Evolutionary conservation across 257 asterid genomes (phyloP).

Genomic region (Gentiana macrophylla): DNA sequence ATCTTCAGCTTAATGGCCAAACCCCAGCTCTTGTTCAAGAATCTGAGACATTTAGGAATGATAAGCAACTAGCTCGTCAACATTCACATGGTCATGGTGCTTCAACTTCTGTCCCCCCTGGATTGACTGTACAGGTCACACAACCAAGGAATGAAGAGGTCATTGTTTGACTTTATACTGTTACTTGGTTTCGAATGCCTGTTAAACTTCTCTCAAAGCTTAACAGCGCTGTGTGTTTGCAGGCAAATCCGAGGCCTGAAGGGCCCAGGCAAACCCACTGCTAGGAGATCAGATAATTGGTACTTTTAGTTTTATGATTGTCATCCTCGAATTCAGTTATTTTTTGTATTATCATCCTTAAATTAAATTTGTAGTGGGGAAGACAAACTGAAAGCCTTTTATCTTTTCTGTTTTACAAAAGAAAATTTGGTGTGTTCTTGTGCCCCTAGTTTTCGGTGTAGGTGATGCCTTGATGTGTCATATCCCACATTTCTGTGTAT

Average conservation of each 20-base stretch:
- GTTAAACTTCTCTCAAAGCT: conserved; percentile 9
- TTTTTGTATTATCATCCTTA: not conserved
- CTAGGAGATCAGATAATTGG: conserved; percentile 33
- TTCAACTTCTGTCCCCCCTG: conserved; percentile 29
- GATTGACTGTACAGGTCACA: conserved; percentile 21
- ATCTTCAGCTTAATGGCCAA: conserved; percentile 25
- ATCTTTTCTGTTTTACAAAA: too few species aligned
- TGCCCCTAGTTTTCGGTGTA: too few species aligned
- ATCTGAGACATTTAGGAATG: conserved; percentile 27
- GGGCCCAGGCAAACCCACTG: conserved; percentile 24
- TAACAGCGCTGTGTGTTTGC: conserved; percentile 19
- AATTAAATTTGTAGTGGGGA: too few species aligned
- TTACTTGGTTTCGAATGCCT: not conserved
- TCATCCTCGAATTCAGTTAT: too few species aligned
- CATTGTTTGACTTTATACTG: conserved; percentile 5
- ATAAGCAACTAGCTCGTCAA: conserved; percentile 41
- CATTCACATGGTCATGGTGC: conserved; percentile 34
- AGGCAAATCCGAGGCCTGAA: conserved; percentile 33
- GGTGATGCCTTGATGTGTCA: too few species aligned
- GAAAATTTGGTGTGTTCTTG: too few species aligned
- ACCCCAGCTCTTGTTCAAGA: conserved; percentile 33
- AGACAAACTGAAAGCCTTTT: too few species aligned
- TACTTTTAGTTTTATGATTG: conserved; percentile 7
- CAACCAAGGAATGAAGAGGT: conserved; percentile 71
- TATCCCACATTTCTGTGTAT: too few species aligned